Base-by-base conservation (phyloP, 805 yeast genomes). In the Myxozyma kluyveri region DNA sequence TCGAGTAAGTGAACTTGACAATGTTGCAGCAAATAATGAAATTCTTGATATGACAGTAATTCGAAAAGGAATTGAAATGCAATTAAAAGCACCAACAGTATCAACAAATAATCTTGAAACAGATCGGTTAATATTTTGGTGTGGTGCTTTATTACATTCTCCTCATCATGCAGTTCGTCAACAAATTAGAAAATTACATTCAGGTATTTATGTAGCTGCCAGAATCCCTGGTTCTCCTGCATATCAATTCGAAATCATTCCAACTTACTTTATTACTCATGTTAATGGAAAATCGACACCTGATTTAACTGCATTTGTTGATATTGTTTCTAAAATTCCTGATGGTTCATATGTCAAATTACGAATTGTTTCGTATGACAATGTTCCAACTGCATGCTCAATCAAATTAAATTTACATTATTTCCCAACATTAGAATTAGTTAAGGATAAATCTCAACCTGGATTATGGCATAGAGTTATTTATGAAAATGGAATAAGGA, bases 101-200 rank as follows among this genome's bases (percentile, higher is more conserved):
- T 77, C 79, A 19, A 76, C 89, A 2, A 72, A 75, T 26, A 75
- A 76, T 36, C 70, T 81, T 42, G 72, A 76, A 50, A 88, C 95
- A 1, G 77, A 79, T 35, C 82, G 83, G 49, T 72, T 88, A 36
- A 83, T 86, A 6, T 74, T 78, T 44, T 90, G 96, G 93, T 80
- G 89, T 47, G 96, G 96, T 21, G 83, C 89, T 36, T 70, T 84
- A 4, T 68, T 90, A 31, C 97, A 90, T 65, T 77, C 81, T 35
- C 96, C 96, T n/a, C 96, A 88, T 67, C 95, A 86, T 64, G 91
- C 93, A 6, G 96, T 89, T 17, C 80, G 90, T 57, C 96, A 89
- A 70, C 81, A 86, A 35, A 83, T 86, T 78, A 79, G 80, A 47
- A 75, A 78, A 50, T 72, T 88, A 47, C 96, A 95, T 10, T 83